phyloP scores from a whole-genome alignment of 768 basidiomycete genomes.

The Boletellus ananas region DNA sequence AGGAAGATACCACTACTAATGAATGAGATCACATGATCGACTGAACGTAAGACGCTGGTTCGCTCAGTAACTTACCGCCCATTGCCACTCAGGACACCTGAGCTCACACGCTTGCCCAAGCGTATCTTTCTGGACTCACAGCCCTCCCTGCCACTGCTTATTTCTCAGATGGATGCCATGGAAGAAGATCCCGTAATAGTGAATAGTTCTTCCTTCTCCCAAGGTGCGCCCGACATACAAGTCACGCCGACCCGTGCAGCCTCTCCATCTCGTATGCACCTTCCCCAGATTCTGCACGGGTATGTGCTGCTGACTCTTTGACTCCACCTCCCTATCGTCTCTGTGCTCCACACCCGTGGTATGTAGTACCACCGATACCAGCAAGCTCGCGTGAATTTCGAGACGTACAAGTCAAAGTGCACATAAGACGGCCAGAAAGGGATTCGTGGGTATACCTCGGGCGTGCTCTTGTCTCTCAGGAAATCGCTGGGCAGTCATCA shows the following conservation, averaged over 20 bases:
- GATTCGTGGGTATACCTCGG: constrained; percentile 83
- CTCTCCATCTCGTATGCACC: constrained; percentile 19
- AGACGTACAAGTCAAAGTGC: constrained; percentile 81
- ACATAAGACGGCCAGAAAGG: constrained; percentile 72
- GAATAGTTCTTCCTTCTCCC: constrained; percentile 20
- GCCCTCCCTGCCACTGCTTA: not conserved
- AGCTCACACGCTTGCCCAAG: constrained; percentile 4
- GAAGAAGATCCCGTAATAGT: constrained; percentile 31
- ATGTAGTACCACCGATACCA: constrained; percentile 23
- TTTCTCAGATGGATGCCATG: constrained; percentile 31
- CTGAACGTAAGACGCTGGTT: not conserved
- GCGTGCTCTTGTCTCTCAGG: constrained; percentile 71
- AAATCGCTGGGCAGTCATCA: constrained; percentile 69
- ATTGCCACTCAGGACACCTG: constrained; percentile 27
- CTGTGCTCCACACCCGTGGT: not conserved
- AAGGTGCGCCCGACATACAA: constrained; percentile 17
- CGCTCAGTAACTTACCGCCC: constrained; percentile 1
- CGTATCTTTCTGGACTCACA: not conserved
- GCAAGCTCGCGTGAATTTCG: constrained; percentile 53
- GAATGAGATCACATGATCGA: constrained; percentile 18
- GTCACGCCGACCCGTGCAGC: constrained; percentile 11
- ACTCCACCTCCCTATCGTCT: not conserved
- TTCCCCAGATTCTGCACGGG: not conserved
- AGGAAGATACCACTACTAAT: too few species aligned
- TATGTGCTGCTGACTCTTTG: constrained; percentile 10